Evolutionary conservation across 352 stramenopile species (phyloP).

Genomic region (Globisporangium carolinianum): DNA sequence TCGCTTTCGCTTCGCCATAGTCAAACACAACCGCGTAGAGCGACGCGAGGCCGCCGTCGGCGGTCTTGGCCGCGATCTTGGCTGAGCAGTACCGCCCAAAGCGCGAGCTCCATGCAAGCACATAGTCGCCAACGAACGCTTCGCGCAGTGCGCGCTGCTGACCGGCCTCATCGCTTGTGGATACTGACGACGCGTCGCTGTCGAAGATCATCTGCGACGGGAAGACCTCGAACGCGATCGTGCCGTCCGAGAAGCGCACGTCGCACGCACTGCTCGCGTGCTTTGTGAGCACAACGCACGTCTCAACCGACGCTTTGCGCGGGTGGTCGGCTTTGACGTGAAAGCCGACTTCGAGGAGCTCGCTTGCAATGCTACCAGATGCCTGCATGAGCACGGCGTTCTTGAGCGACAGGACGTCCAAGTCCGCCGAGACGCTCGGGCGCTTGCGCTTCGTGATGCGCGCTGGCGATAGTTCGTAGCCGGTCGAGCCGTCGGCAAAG

Average conservation of each 20-base stretch:
- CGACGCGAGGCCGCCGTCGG: slow-evolving; percentile 14
- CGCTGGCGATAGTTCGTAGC: slow-evolving; percentile 50
- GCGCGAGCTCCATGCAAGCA: slow-evolving; percentile 69
- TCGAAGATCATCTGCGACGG: slow-evolving; percentile 78
- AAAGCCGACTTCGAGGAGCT: slow-evolving; percentile 56
- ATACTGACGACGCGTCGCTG: slow-evolving; percentile 3
- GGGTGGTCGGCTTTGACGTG: slow-evolving; percentile 73
- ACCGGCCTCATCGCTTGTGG: slow-evolving; percentile 7
- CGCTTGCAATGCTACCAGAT: slow-evolving; percentile 8
- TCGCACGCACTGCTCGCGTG: slow-evolving; percentile 57
- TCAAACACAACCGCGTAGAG: slow-evolving; percentile 64
- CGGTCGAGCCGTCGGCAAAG: slow-evolving; percentile 68
- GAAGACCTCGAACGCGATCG: slow-evolving; percentile 69
- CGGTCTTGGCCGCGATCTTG: slow-evolving; percentile 28
- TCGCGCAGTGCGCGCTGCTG: slow-evolving; percentile 13
- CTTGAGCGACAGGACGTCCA: slow-evolving; percentile 62
- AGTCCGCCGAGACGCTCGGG: slow-evolving; percentile 25
- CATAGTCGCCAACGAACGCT: slow-evolving; percentile 34
- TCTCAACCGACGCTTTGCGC: slow-evolving; percentile 47
- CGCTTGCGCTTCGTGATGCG: slow-evolving; percentile 58
- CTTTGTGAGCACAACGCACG: slow-evolving; percentile 61
- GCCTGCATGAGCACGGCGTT: slow-evolving; percentile 73
- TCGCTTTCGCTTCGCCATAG: slow-evolving; percentile 54
- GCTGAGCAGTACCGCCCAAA: slow-evolving; percentile 63
- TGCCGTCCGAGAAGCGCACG: slow-evolving; percentile 68